These are phyloP conservation scores for Crotalaria pallida DNA, from an alignment of 306 rosid genomes.

Conservation along the genomic window DNA sequence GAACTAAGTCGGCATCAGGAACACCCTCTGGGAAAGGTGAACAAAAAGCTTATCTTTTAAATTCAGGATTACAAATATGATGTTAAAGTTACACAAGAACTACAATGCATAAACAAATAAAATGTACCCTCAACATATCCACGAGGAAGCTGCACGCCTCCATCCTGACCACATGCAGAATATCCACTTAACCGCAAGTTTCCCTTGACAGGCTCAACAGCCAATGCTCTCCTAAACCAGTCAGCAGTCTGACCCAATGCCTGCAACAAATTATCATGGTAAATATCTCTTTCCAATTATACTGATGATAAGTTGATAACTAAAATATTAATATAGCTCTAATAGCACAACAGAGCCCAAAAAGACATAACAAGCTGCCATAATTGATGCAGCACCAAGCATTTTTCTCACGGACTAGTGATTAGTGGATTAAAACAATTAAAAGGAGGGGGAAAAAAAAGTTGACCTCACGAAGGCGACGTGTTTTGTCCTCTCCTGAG, in stretches of 20 bases:
- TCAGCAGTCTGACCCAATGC: slow-evolving; percentile 93
- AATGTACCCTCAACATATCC: slow-evolving; percentile 82
- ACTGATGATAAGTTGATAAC: not conserved
- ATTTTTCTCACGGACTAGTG: not conserved
- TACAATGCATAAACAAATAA: not conserved
- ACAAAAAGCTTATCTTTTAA: slow-evolving; percentile 13
- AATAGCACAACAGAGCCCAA: not conserved
- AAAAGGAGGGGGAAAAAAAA: slow-evolving; percentile 6
- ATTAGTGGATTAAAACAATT: not conserved
- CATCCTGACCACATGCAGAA: slow-evolving; percentile 99
- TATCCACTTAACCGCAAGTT: slow-evolving; percentile 91
- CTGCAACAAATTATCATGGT: slow-evolving; percentile 41
- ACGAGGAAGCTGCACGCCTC: slow-evolving; percentile 94
- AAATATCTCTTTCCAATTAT: slow-evolving; percentile 8
- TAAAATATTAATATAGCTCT: not conserved
- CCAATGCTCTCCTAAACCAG: slow-evolving; percentile 91
- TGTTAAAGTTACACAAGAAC: not conserved
- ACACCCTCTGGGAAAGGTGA: slow-evolving; percentile 66
- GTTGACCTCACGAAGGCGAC: slow-evolving; percentile 78
- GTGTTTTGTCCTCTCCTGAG: slow-evolving; percentile 79
- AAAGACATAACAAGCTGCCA: not conserved
- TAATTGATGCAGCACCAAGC: not conserved
- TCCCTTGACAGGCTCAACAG: slow-evolving; percentile 95
- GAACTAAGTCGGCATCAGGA: slow-evolving; percentile 85
- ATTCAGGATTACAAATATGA: slow-evolving; percentile 1